phyloP scores from a whole-genome alignment of 768 basidiomycete species.

The Boletus speciosus region DNA sequence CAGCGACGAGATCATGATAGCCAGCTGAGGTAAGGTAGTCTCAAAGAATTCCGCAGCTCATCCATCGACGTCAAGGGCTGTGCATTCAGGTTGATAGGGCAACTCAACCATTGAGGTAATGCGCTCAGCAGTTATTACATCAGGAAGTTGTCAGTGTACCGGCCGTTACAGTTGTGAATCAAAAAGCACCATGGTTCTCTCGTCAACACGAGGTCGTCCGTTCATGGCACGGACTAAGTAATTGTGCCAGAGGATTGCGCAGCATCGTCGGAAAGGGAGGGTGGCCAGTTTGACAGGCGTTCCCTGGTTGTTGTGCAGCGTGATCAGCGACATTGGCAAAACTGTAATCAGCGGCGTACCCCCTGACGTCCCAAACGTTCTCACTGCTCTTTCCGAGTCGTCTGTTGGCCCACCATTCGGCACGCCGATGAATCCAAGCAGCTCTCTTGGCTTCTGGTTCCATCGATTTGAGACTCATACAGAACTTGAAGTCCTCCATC shows the following conservation, averaged over 20 bases:
- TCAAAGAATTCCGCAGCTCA: not conserved
- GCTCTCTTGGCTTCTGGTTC: constrained; percentile 74
- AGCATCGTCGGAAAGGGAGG: constrained; percentile 18
- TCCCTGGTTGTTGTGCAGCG: constrained; percentile 13
- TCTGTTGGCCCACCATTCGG: constrained; percentile 91
- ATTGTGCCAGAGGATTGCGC: constrained; percentile 23
- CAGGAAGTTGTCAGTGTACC: not conserved
- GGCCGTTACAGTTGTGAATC: not conserved
- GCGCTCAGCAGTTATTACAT: not conserved
- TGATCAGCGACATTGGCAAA: constrained; percentile 1
- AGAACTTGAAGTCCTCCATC: constrained; percentile 93
- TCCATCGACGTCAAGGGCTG: not conserved
- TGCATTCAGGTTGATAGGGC: not conserved
- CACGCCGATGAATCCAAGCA: constrained; percentile 80
- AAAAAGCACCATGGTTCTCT: not conserved
- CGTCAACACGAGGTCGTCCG: not conserved
- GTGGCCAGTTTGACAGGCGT: constrained; percentile 28
- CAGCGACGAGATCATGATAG: constrained; percentile 8
- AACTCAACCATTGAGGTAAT: not conserved
- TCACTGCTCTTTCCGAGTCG: constrained; percentile 82
- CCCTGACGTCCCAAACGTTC: constrained; percentile 88
- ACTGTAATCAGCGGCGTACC: constrained; percentile 47
- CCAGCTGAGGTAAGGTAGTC: not conserved
- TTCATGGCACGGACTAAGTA: constrained; percentile 6
- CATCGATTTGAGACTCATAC: constrained; percentile 77